Evolutionary conservation across 768 basidiomycete genomes (phyloP), one percentile per base, ranked within the genome.

Genomic region (Hemileccinum impolitum): DNA sequence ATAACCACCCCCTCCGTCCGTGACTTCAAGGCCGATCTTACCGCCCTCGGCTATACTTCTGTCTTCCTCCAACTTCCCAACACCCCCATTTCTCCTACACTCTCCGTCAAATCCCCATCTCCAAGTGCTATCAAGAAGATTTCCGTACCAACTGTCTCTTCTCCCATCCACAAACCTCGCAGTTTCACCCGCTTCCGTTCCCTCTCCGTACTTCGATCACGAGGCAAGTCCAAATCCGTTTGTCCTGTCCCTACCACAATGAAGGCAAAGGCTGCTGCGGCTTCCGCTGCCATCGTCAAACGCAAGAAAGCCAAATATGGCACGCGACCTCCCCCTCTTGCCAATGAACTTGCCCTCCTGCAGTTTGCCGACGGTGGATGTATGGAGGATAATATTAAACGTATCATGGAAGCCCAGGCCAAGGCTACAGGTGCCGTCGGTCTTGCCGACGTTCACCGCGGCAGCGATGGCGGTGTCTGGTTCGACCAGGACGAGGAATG

Each of bases 401-500:
- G 78, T 11, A 62, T 78, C 30, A 78, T 84, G 75, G 72, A 77
- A 40, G 67, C 71, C 5, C 80, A 81, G 43, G 83, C 82, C 15
- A 76, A 72, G 58, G 72, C 72, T 1, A 67, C 68, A 1, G 71
- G 69, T 0, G 61, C 62, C 4, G 15, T 31, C 19, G 54, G 56
- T 36, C 78, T 79, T 12, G 73, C 71, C 1, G 81, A 77, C 42
- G 76, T 84, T 3, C 78, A 78, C 64, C 73, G 81, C 15, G 85
- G 88, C 47, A 81, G 67, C 0, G 71, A 75, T 21, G 85, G 84
- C 19, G 77, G 79, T 0, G 45, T 87, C 13, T 89, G 86, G 84
- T 75, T 78, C 72, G 87, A 89, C 56, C 78, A 76, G 46, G 84
- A 85, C 11, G 87, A 89, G 63, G 78, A 82, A 58, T 73, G 77